A percentile compares a stretch with the other conserved stretches of the same genome.
These are phyloP conservation scores for Fusarium mangiferae DNA, from an alignment of 2,329 filamentous ascomycete genomes.

Conservation along the genomic window DNA sequence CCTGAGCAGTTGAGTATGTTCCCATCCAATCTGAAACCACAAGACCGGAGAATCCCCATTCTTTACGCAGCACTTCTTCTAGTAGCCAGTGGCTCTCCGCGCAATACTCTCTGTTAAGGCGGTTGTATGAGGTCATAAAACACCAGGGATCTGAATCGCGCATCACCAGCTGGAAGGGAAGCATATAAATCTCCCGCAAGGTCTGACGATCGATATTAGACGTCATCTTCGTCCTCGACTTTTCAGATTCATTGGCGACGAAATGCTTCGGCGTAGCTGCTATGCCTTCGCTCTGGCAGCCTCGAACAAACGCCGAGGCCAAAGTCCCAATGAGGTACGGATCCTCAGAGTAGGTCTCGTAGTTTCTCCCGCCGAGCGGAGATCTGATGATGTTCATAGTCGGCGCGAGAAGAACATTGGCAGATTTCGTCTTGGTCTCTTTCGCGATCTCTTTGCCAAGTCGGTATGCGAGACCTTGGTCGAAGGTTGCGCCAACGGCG, in stretches of 20 bases:
- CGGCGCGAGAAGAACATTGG: not conserved
- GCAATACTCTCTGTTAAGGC: not conserved
- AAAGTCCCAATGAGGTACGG: not conserved
- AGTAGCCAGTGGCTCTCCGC: not conserved
- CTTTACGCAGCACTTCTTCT: not conserved
- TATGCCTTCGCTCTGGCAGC: slow-evolving; percentile 2
- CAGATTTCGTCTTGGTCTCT: slow-evolving; percentile 4
- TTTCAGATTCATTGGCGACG: slow-evolving; percentile 13
- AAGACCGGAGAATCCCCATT: not conserved
- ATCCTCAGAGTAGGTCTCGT: slow-evolving; percentile 16
- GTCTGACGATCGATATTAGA: slow-evolving; percentile 5
- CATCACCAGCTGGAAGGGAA: slow-evolving; percentile 2
- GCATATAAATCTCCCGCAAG: slow-evolving; percentile 3
- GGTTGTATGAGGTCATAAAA: slow-evolving; percentile 12
- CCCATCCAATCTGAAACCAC: slow-evolving; percentile 13
- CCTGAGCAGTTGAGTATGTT: slow-evolving; percentile 1
- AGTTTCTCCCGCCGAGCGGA: slow-evolving; percentile 2
- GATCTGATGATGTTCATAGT: slow-evolving; percentile 14
- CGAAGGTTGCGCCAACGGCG: not conserved
- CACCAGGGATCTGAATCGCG: slow-evolving; percentile 13
- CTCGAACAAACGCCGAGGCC: slow-evolving; percentile 6
- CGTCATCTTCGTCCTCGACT: slow-evolving; percentile 1
- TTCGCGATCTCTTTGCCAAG: not conserved
- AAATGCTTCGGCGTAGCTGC: slow-evolving; percentile 13
- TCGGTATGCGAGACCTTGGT: not conserved